Percentiles rank a stretch among this genome's conserved stretches.
phyloP scores from a whole-genome alignment of 192 early-diverging fungal genomes.

The Powellomyces hirtus region DNA sequence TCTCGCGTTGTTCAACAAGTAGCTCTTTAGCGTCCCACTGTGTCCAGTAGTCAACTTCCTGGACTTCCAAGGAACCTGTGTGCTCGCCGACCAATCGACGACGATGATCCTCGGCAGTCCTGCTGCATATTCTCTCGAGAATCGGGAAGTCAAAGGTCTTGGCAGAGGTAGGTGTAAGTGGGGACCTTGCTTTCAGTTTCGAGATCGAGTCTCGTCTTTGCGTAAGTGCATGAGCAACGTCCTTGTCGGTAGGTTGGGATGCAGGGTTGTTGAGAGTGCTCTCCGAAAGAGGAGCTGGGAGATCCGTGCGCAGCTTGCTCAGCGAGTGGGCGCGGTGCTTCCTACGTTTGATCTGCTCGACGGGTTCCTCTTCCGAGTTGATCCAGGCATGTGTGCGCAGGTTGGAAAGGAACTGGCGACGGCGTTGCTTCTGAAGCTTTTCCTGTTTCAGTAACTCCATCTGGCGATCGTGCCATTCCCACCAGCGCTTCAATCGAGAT shows the following conservation, averaged over 20 bases:
- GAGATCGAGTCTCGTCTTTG: slow-evolving; percentile 15
- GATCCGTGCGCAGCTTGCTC: slow-evolving; percentile 20
- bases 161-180: background rate
- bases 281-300: background rate
- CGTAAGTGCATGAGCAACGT: background rate
- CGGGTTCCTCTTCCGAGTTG: background rate
- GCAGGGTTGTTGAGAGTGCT: background rate
- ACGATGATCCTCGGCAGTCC: slow-evolving; percentile 19
- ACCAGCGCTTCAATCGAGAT: slow-evolving; percentile 21
- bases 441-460: slow-evolving; percentile 22
- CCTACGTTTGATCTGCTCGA: slow-evolving; percentile 13
- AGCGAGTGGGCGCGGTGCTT: slow-evolving; percentile 12
- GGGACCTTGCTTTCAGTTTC: background rate
- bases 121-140: background rate
- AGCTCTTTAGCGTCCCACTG: slow-evolving; percentile 18
- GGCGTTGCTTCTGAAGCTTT: slow-evolving; percentile 17
- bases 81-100: background rate
- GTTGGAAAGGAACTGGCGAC: slow-evolving; percentile 30
- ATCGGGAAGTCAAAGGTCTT: background rate
- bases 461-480: slow-evolving; percentile 30
- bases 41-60: slow-evolving; percentile 12
- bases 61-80: slow-evolving; percentile 1
- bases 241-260: background rate
- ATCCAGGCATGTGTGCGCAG: slow-evolving; percentile 28
- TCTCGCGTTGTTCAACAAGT: slow-evolving; percentile 18